Percentiles rank a stretch among this genome's conserved stretches.
phyloP scores from a whole-genome alignment of 2,329 filamentous ascomycete genomes.

The Pezicula neosporulosa region DNA sequence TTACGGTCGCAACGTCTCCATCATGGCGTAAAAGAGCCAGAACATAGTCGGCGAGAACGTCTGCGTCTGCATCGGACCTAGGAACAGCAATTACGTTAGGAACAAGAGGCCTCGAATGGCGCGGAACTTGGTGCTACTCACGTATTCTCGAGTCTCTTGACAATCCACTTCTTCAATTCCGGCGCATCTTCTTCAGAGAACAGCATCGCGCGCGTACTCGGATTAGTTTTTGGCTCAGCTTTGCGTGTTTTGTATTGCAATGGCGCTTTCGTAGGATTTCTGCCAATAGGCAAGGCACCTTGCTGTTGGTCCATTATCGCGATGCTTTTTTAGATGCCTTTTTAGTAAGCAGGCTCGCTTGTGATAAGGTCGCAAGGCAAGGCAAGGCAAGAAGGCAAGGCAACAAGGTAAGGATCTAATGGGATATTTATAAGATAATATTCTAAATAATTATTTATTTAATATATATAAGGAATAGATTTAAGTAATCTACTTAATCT shows the following conservation, averaged over 20 bases:
- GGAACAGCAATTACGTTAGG: slow-evolving; percentile 5
- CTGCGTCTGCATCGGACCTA: slow-evolving; percentile 75
- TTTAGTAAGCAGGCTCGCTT: too few relatives aligned
- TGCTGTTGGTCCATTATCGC: too few relatives aligned
- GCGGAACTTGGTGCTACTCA: slow-evolving; percentile 35
- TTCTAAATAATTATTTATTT: too few relatives aligned
- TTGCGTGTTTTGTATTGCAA: neutral
- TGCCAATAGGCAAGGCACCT: neutral
- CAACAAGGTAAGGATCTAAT: too few relatives aligned
- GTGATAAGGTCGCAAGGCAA: too few relatives aligned
- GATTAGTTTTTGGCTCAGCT: neutral
- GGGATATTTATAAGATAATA: too few relatives aligned
- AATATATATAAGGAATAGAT: too few relatives aligned
- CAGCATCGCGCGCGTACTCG: slow-evolving; percentile 46
- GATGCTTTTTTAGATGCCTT: too few relatives aligned
- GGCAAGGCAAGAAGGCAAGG: too few relatives aligned
- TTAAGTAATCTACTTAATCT: too few relatives aligned
- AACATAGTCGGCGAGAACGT: slow-evolving; percentile 83
- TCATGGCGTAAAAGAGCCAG: slow-evolving; percentile 72
- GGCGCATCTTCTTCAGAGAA: slow-evolving; percentile 60
- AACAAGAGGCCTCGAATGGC: neutral
- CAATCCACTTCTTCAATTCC: slow-evolving; percentile 72
- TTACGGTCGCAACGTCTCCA: slow-evolving; percentile 60
- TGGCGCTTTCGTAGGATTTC: neutral
- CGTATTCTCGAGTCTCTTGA: slow-evolving; percentile 74